phyloP scores from a whole-genome alignment of 352 stramenopile species.

The Globisporangium camurandrum region DNA sequence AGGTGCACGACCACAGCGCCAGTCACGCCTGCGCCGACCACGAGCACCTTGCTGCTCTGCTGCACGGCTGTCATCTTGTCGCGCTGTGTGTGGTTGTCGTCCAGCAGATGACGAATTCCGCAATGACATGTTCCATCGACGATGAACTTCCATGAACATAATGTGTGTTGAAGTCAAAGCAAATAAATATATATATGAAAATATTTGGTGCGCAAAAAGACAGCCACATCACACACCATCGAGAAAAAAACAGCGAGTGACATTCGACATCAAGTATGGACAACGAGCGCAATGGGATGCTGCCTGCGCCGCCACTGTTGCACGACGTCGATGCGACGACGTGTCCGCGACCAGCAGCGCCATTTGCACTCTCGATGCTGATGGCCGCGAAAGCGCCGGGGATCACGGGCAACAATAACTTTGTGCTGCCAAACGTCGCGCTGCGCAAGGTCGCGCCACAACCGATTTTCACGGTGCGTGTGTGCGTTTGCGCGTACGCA shows the following conservation, averaged over 20 bases:
- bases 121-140: neutral
- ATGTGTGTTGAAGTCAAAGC: no score
- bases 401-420: slow-evolving; percentile 13
- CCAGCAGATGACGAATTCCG: neutral
- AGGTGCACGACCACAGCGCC: slow-evolving; percentile 41
- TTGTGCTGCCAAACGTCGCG: slow-evolving; percentile 39
- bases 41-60: slow-evolving; percentile 37
- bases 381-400: slow-evolving; percentile 9
- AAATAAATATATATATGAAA: no score
- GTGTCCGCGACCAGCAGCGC: slow-evolving; percentile 17
- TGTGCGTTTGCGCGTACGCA: neutral
- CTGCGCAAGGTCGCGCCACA: slow-evolving; percentile 63
- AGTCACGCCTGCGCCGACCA: slow-evolving; percentile 58
- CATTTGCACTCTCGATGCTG: slow-evolving; percentile 31
- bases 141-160: no score
- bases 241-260: no score
- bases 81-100: slow-evolving; percentile 6
- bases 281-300: neutral
- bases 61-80: slow-evolving; percentile 1
- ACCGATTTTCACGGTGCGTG: slow-evolving; percentile 63
- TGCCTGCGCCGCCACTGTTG: slow-evolving; percentile 4
- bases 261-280: no score
- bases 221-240: no score
- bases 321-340: neutral
- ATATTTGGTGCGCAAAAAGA: no score